These are phyloP conservation scores for Saccharum officinarum DNA, from an alignment of 176 grass and related monocot species.

Conservation along the genomic window DNA sequence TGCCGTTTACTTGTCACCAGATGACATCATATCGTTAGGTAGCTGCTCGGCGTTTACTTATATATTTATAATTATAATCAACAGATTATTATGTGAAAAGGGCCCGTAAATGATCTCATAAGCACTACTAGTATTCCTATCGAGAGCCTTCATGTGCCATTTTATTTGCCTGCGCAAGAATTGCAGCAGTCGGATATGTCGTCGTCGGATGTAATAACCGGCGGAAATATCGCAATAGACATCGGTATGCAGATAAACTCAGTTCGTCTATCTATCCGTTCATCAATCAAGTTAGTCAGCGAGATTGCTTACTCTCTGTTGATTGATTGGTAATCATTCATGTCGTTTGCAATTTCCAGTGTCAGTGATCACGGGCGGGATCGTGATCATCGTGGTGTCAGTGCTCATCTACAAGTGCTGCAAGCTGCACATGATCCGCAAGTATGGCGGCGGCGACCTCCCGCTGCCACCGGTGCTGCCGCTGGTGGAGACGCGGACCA, in stretches of 20 bases:
- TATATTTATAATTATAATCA: too few species aligned
- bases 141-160: not conserved
- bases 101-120: too few species aligned
- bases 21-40: too few species aligned
- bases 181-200: not conserved
- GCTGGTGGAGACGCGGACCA: not conserved
- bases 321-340: not conserved
- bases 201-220: not conserved
- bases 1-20: too few species aligned
- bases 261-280: not conserved
- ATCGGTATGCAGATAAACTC: not conserved
- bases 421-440: not conserved
- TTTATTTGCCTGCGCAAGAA: not conserved
- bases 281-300: not conserved
- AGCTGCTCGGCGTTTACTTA: too few species aligned
- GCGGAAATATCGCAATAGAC: not conserved
- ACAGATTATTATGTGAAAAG: too few species aligned
- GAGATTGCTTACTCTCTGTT: not conserved
- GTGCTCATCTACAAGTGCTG: constrained; percentile 30
- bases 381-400: not conserved
- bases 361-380: constrained; percentile 11
- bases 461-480: not conserved
- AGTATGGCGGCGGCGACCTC: not conserved
- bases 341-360: not conserved
- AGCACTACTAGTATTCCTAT: not conserved